A percentile compares a stretch with the other conserved stretches of the same genome.
Evolutionary conservation across 2,329 filamentous ascomycete genomes (phyloP).

Genomic region (Epichloe scottii): DNA sequence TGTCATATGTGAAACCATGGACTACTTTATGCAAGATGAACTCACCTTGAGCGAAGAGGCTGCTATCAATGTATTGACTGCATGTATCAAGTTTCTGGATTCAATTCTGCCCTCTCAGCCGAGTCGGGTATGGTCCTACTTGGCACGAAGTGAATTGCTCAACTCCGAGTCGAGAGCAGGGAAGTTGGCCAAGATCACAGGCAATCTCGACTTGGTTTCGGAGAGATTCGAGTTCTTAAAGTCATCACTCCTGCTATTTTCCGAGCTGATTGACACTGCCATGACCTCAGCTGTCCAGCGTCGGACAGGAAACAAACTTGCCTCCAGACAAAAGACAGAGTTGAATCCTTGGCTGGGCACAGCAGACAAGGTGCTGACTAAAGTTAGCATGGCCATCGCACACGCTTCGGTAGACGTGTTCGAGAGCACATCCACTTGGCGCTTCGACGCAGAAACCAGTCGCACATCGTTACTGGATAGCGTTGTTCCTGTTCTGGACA

Average conservation of each 20-base stretch:
- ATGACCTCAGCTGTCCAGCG: slow-evolving; percentile 56
- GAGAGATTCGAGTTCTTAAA: slow-evolving; percentile 68
- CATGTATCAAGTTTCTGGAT: slow-evolving; percentile 70
- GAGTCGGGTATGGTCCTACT: slow-evolving; percentile 78
- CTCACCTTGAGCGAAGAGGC: slow-evolving; percentile 44
- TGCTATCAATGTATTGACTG: slow-evolving; percentile 51
- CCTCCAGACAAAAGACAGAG: slow-evolving; percentile 30
- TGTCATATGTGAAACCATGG: slow-evolving; percentile 75
- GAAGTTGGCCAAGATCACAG: slow-evolving; percentile 64
- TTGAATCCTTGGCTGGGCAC: slow-evolving; percentile 55
- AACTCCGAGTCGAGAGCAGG: slow-evolving; percentile 65
- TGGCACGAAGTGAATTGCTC: slow-evolving; percentile 69
- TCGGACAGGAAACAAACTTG: slow-evolving; percentile 40
- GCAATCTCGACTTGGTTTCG: slow-evolving; percentile 66
- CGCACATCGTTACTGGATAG: slow-evolving; percentile 55
- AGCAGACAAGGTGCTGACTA: slow-evolving; percentile 64
- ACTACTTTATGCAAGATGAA: slow-evolving; percentile 51
- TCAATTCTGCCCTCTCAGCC: slow-evolving; percentile 63
- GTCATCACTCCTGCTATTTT: slow-evolving; percentile 62
- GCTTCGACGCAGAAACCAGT: slow-evolving; percentile 57
- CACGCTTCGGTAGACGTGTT: slow-evolving; percentile 71
- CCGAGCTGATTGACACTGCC: slow-evolving; percentile 62
- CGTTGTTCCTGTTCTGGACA: slow-evolving; percentile 58
- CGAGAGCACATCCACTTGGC: slow-evolving; percentile 78
- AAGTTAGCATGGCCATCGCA: slow-evolving; percentile 59